These are phyloP conservation scores for Paecilomyces formosus DNA, from an alignment of 2,329 filamentous ascomycete genomes.

Conservation along the genomic window DNA sequence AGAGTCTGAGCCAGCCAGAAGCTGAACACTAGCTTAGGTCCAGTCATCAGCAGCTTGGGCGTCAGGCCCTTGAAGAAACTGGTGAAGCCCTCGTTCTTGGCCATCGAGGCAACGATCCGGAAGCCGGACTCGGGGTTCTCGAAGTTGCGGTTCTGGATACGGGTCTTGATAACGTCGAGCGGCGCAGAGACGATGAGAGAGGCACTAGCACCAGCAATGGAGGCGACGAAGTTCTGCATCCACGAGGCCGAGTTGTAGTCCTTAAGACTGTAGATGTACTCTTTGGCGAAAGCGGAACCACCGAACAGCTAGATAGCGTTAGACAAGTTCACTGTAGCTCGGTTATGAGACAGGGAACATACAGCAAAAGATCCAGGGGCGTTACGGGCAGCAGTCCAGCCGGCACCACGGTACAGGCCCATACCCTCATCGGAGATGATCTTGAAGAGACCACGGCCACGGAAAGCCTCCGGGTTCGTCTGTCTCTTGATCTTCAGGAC, in stretches of 20 bases:
- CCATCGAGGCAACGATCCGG: constrained; percentile 87
- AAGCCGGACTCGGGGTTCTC: constrained; percentile 94
- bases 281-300: constrained; percentile 94
- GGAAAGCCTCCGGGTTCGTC: constrained; percentile 97
- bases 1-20: constrained; percentile 99
- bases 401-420: constrained; percentile 89
- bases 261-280: constrained; percentile 79
- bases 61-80: constrained; percentile 97
- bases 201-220: constrained; percentile 87
- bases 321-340: constrained; percentile 8
- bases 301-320: constrained; percentile 68
- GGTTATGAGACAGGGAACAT: constrained; percentile 35
- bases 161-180: constrained; percentile 94
- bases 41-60: constrained; percentile 98
- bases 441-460: constrained; percentile 79
- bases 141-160: constrained; percentile 98
- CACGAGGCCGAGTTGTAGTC: constrained; percentile 96
- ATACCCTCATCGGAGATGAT: constrained; percentile 94
- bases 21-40: constrained; percentile 96
- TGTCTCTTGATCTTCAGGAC: constrained; percentile 99
- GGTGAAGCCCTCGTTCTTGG: constrained; percentile 73
- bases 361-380: constrained; percentile 95
- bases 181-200: constrained; percentile 96
- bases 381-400: constrained; percentile 95
- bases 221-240: constrained; percentile 96